These are phyloP conservation scores for Vanilla planifolia DNA, from an alignment of 106 monocot genomes.

Conservation along the genomic window DNA sequence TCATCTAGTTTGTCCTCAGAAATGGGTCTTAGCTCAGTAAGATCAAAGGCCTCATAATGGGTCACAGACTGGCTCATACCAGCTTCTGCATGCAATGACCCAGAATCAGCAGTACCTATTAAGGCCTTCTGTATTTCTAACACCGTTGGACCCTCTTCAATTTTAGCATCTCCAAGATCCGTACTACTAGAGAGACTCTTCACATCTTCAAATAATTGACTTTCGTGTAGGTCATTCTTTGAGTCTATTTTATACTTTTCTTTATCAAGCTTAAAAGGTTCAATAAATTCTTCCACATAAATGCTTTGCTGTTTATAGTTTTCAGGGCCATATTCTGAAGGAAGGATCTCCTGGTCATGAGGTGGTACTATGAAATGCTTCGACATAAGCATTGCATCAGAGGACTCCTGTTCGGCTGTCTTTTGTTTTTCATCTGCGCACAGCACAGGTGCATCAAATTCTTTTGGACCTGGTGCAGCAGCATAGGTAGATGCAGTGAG, in stretches of 20 bases:
- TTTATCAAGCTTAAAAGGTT: conserved; percentile 5
- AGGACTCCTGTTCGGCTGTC: conserved; percentile 14
- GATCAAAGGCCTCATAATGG: conserved; percentile 9
- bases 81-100: conserved; percentile 18
- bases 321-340: conserved; percentile 29
- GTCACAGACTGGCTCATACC: conserved; percentile 7
- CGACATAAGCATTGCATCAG: conserved; percentile 58
- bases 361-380: conserved; percentile 67
- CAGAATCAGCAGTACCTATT: conserved; percentile 18
- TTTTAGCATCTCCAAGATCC: conserved; percentile 21
- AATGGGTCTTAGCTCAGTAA: conserved; percentile 15
- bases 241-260: conserved; percentile 25
- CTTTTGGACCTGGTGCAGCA: conserved; percentile 44
- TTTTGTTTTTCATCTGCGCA: conserved; percentile 8
- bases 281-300: conserved; percentile 10
- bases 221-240: conserved; percentile 23
- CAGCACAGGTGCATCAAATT: conserved; percentile 9
- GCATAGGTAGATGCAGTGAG: conserved; percentile 69
- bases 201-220: conserved; percentile 34
- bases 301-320: conserved; percentile 18
- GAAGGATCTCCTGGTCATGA: conserved; percentile 51
- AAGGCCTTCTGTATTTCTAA: conserved; percentile 22
- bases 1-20: conserved; percentile 7
- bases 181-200: conserved; percentile 16
- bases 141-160: conserved; percentile 20